Base-by-base conservation (phyloP, 192 early-diverging fungal genomes). In the Powellomyces hirtus region DNA sequence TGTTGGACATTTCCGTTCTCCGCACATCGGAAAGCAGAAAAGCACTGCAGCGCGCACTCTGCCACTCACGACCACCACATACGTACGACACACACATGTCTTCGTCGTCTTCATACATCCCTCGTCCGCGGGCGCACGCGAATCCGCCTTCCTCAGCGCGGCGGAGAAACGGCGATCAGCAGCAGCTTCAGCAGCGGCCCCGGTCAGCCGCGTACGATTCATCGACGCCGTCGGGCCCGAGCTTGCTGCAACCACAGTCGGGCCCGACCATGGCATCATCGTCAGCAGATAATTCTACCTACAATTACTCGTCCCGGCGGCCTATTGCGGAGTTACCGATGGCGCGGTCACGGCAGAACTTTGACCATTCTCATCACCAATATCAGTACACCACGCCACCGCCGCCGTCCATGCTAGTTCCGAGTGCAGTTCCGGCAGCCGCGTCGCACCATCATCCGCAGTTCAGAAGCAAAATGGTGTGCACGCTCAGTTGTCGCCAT, bases 391-490 rank as follows among this genome's bases (percentile, higher is more conserved):
- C 40, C n/a, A n/a, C 11, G n/a, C 40, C 40, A 13, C 40, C 11
- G 40, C 11, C 40, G 40, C n/a, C 40, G 40, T 10, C 40, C 10
- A n/a, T n/a, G n/a, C 11, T 10, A 42, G 40, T n/a, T 42, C 40
- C 10, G 40, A n/a, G n/a, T n/a, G n/a, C n/a, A n/a, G 40, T 42
- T 10, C 40, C 40, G 40, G n/a, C 40, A 42, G 40, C 40, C 40
- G 40, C n/a, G 40, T 30, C 53, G 31, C 59, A 60, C 34, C 59
- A 60, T 16, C 59, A 60, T 27, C 84, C 86, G 56, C 67, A 84
- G 46, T 88, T 87, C 56, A 78, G 86, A 29, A 72, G 83, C 62
- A 92, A 92, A 68, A 80, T 84, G 6, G 91, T 92, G 8, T 91
- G 88, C 77, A 68, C 79, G 55, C 72, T 92, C 29, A 78, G 64